Conservation (phyloP, 768 basidiomycete genomes). For the Tylopilus balloui region DNA sequence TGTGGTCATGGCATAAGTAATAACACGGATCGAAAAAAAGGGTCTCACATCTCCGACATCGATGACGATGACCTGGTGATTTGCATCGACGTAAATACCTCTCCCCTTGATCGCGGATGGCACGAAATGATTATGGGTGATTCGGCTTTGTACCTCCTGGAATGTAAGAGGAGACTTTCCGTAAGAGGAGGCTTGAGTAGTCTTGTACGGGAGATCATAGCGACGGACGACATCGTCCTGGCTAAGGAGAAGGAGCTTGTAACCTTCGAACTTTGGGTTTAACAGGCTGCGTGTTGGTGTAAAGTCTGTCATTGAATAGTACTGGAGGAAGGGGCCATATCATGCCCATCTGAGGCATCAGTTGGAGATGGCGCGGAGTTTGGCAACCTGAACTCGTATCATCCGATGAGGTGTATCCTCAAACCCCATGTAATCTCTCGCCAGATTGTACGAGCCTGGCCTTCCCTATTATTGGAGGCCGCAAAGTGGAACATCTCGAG, state of each 20-base stretch:
- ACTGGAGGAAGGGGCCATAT: background rate
- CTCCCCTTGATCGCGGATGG: conserved; percentile 41
- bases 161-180: conserved; percentile 63
- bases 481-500: conserved; percentile 40
- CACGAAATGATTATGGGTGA: conserved; percentile 78
- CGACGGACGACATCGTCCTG: conserved; percentile 55
- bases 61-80: conserved; percentile 57
- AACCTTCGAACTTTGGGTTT: conserved; percentile 84
- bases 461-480: conserved; percentile 39
- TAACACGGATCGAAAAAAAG: background rate
- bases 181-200: conserved; percentile 52
- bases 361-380: no score
- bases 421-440: background rate
- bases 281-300: conserved; percentile 49
- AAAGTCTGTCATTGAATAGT: conserved; percentile 36
- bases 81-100: conserved; percentile 65
- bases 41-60: conserved; percentile 53
- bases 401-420: background rate
- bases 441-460: conserved; percentile 21
- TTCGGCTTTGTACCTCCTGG: conserved; percentile 78
- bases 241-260: conserved; percentile 61
- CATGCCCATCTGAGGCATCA: no score
- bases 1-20: conserved; percentile 9
- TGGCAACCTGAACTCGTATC: no score
- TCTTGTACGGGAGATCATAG: conserved; percentile 43